A percentile compares a stretch with the other conserved stretches of the same genome.
phyloP scores from a whole-genome alignment of 768 basidiomycete species.

The Trametes punicea region DNA sequence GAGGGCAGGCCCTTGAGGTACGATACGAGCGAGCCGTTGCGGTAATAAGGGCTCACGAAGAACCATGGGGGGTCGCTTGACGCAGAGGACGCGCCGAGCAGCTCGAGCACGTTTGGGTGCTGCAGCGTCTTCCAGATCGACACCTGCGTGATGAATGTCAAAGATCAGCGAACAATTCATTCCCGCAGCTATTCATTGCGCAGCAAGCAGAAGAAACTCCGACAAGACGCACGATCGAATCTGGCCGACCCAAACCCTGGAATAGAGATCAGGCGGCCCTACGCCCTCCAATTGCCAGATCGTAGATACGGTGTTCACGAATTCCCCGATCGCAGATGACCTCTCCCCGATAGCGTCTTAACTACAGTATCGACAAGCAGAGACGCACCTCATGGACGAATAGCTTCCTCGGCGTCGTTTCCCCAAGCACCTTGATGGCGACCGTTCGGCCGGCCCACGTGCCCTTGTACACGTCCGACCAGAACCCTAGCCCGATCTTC shows the following conservation, averaged over 20 bases:
- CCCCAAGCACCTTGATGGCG: conserved; percentile 69
- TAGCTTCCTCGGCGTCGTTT: conserved; percentile 54
- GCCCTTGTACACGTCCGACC: conserved; percentile 77
- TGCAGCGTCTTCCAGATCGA: conserved; percentile 63
- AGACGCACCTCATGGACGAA: conserved; percentile 39
- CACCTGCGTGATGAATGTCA: neutral
- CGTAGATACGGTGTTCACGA: too few relatives aligned
- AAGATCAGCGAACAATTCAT: neutral
- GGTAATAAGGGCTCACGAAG: conserved; percentile 66
- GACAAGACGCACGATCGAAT: neutral
- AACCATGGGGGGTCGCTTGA: conserved; percentile 47
- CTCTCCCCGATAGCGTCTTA: neutral
- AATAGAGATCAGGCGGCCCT: too few relatives aligned
- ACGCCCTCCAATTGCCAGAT: too few relatives aligned
- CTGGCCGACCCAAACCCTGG: too few relatives aligned
- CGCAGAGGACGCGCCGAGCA: conserved; percentile 77
- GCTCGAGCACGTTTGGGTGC: conserved; percentile 68
- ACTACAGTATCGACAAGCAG: neutral
- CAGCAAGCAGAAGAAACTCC: too few relatives aligned
- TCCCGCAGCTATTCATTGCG: too few relatives aligned
- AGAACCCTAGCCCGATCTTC: conserved; percentile 70
- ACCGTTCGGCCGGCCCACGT: conserved; percentile 64
- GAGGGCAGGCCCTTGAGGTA: conserved; percentile 43
- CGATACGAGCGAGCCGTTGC: conserved; percentile 59
- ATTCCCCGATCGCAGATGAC: too few relatives aligned